Evolutionary conservation across 73 alveolate species (phyloP).

Genomic region (Halteria grandinella): DNA sequence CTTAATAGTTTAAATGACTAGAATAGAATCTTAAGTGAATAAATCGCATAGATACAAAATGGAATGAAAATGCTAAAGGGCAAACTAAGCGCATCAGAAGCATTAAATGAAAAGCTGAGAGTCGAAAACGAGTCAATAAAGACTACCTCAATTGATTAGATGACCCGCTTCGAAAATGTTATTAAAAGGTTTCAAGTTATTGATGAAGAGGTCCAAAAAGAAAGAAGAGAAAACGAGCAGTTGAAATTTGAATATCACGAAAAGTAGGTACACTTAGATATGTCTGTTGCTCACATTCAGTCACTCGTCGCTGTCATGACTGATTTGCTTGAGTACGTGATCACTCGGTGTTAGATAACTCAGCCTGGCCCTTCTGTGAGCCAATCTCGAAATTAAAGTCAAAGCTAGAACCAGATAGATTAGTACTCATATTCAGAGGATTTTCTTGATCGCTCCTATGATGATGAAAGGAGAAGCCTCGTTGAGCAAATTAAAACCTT

Average conservation of each 20-base stretch:
- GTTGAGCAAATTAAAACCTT: constrained; percentile 46
- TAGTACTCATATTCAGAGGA: constrained; percentile 21
- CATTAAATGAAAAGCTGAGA: background rate
- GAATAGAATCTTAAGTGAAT: background rate
- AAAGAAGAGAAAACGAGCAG: constrained; percentile 22
- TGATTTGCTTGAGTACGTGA: constrained; percentile 42
- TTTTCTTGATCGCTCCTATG: constrained; percentile 50
- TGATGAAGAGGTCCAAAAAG: constrained; percentile 30
- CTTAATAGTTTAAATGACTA: background rate
- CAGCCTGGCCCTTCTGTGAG: constrained; percentile 42
- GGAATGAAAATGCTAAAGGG: too few species aligned
- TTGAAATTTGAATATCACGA: constrained; percentile 21
- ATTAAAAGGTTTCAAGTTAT: constrained; percentile 3
- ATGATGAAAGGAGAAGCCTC: constrained; percentile 51
- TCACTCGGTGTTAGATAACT: constrained; percentile 28
- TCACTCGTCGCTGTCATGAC: constrained; percentile 13
- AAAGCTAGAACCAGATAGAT: constrained; percentile 29
- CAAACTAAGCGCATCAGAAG: too few species aligned
- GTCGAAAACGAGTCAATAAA: constrained; percentile 19
- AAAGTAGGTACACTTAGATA: background rate
- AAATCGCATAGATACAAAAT: too few species aligned
- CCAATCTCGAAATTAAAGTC: constrained; percentile 46
- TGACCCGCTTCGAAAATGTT: constrained; percentile 16
- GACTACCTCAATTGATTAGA: constrained; percentile 29
- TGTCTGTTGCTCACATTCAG: constrained; percentile 25